phyloP scores from a whole-genome alignment of 306 rosid species.

The Corylus avellana region DNA sequence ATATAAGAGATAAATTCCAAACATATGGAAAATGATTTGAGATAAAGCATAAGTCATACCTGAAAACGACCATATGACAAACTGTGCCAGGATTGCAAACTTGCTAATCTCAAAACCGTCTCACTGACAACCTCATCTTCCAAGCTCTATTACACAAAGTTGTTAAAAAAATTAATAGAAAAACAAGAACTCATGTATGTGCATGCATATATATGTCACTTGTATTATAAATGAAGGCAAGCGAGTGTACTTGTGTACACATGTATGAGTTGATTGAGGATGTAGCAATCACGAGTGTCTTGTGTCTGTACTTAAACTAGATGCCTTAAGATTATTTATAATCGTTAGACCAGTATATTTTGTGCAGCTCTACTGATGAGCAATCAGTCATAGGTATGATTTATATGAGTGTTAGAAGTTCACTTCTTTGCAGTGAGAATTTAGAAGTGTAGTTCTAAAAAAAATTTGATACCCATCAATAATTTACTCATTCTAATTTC shows the following conservation, averaged over 20 bases:
- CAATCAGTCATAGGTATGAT: not conserved
- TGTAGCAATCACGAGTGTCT: not conserved
- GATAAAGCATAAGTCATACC: constrained; percentile 47
- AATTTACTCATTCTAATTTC: not conserved
- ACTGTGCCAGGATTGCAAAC: constrained; percentile 90
- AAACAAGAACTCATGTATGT: not conserved
- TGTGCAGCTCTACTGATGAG: not conserved
- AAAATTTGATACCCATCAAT: not conserved
- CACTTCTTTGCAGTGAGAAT: not conserved
- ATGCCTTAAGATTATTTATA: not conserved
- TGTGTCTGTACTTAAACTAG: not conserved
- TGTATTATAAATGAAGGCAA: not conserved
- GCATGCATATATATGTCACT: not conserved
- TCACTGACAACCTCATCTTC: constrained; percentile 94
- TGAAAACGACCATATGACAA: constrained; percentile 95
- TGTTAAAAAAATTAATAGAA: not conserved
- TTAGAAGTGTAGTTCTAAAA: not conserved
- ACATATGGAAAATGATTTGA: constrained; percentile 10
- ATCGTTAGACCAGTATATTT: not conserved
- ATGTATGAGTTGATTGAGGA: not conserved
- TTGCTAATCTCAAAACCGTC: constrained; percentile 77
- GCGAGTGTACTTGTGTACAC: not conserved
- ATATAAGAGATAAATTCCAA: constrained; percentile 20
- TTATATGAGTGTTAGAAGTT: not conserved
- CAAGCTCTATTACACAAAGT: constrained; percentile 68